These are phyloP conservation scores for Luzula sylvatica DNA, from an alignment of 176 grass and related monocot genomes.

Conservation along the genomic window DNA sequence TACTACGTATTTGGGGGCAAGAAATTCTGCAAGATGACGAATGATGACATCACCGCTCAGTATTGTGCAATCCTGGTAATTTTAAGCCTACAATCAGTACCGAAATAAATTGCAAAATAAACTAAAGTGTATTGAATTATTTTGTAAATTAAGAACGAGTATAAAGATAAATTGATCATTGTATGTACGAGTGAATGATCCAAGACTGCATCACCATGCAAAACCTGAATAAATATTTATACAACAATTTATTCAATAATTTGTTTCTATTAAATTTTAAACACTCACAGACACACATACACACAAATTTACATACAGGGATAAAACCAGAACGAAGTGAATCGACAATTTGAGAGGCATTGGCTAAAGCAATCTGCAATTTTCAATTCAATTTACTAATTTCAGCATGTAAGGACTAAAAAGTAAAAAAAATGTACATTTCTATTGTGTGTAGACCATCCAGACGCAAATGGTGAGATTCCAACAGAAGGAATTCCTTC, in stretches of 20 bases:
- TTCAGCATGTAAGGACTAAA: neutral
- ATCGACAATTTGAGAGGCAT: conserved; percentile 57
- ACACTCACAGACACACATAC: neutral
- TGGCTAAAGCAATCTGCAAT: conserved; percentile 60
- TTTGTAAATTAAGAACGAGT: neutral
- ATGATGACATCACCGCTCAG: conserved; percentile 93
- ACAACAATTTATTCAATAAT: neutral
- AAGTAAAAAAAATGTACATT: conserved; percentile 33
- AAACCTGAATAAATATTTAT: conserved; percentile 52
- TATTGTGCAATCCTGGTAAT: conserved; percentile 81
- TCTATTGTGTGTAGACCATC: conserved; percentile 82
- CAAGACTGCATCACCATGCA: conserved; percentile 92
- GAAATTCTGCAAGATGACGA: conserved; percentile 76
- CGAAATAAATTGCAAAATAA: conserved; percentile 11
- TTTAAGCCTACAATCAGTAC: conserved; percentile 38
- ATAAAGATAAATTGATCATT: neutral
- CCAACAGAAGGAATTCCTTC: conserved; percentile 97
- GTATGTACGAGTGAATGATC: conserved; percentile 64
- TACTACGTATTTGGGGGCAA: conserved; percentile 72
- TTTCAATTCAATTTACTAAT: conserved; percentile 23
- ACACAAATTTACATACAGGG: conserved; percentile 43
- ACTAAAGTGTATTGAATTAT: conserved; percentile 4
- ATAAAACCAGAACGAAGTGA: conserved; percentile 72
- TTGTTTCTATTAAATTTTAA: neutral
- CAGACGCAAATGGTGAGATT: conserved; percentile 92